Evolutionary conservation across 345 rosid genomes (phyloP), one percentile per base, ranked within the genome.

Genomic region (Raphanus raphanistrum): DNA sequence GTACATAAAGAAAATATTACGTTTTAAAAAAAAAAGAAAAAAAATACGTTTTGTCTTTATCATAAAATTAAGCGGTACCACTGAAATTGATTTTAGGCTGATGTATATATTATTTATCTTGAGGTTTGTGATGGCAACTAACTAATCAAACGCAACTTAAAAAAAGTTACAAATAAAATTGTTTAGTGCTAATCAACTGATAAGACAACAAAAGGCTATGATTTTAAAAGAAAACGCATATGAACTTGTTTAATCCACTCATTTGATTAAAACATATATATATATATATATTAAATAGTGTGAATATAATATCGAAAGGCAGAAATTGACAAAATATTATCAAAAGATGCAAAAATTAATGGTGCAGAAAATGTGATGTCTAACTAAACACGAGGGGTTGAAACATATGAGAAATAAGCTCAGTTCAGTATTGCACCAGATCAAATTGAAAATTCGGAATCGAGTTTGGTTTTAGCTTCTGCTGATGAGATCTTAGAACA

Each of bases 161-260:
- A 0, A 2, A 17, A 28, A 67, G 13, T 21, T 12, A 67, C 4
- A 43, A 8, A 67, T 2, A 45, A 66, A 57, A 0, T 29, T 61
- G 5, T 29, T 13, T 12, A 45, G 32, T n/a, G 8, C 17, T 45
- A 31, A 68, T 68, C 41, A 76, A 45, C 68, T 60, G 74, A 60
- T 76, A 68, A 68, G 68, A 76, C 79, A 76, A 60, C 68, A 61
- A 31, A 17, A 75, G 43, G 68, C 59, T 43, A 75, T 3, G 68
- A 75, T 59, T 74, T 11, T 0, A 45, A 60, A 31, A 48, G 28
- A 8, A 76, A 68, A 68, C 73, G 27, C 52, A 76, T 45, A 60
- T 60, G 48, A 67, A 27, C 16, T 74, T 4, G 10, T n/a, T 15
- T 31, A 62, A 31, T 31, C 64, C 41, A 62, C 41, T 61, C 36